Base-by-base conservation (phyloP, 2,329 filamentous ascomycete genomes). In the Colletotrichum truncatum region DNA sequence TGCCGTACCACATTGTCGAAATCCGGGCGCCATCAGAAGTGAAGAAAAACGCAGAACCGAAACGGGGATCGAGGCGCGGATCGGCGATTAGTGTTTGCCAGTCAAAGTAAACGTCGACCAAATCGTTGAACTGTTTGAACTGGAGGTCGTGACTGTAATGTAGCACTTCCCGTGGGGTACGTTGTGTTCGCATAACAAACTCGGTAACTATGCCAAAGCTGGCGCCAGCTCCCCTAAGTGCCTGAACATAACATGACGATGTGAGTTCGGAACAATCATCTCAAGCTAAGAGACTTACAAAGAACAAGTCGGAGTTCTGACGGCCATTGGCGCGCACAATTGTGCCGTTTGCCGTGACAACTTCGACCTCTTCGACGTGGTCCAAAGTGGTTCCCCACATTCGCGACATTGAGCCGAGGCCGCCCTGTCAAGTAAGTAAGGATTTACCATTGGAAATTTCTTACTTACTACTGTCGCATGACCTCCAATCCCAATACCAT, bases 301-400 rank as follows among this genome's bases (percentile, higher is more conserved):
- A 77, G 58, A 73, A 77, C 8, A 77, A 46, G 38, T 77, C 74
- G 3, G 68, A 25, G 26, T 76, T 69, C 11, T 70, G 16, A 1
- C 53, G 52, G 10, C 63, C 61, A n/a, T 67, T 70, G 2, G 67
- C 69, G 2, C 59, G 67, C 8, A 67, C 61, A 25, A 76, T 55
- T 2, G 58, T 68, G 9, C 74, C 73, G 26, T 75, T 68, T 16
- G 72, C 70, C 25, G 73, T 69, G 18, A 76, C 74, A n/a, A 75
- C 72, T 34, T 75, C 69, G 21, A 67, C 36, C 68, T 82, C 83
- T 28, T 85, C 58, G 21, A 89, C 75, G 32, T 87, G 84, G 69
- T 89, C 86, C 2, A 88, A 77, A 7, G 81, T 78, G 2, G 79
- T 79, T 52, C 86, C 86, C 85, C 86, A 89, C 81, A 86, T 86